phyloP scores from a whole-genome alignment of 352 stramenopile genomes.

The Phytophthora tentaculata region DNA sequence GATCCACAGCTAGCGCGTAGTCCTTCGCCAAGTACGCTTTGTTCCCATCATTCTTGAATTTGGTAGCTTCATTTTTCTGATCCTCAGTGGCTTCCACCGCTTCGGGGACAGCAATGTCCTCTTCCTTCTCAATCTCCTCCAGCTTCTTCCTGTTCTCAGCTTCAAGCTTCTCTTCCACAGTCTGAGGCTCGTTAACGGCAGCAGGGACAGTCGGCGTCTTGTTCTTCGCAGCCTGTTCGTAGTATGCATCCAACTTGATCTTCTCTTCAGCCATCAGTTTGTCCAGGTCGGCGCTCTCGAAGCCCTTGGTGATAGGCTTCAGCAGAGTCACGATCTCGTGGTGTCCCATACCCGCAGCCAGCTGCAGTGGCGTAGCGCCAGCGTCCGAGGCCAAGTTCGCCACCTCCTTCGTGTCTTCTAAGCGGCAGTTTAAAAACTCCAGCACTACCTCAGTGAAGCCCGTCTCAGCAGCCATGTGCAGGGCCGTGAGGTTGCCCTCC shows the following conservation, averaged over 20 bases:
- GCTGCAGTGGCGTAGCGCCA: slow-evolving; percentile 71
- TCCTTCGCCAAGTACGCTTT: slow-evolving; percentile 74
- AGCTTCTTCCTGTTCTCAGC: slow-evolving; percentile 52
- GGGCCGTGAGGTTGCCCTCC: slow-evolving; percentile 64
- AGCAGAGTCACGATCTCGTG: slow-evolving; percentile 67
- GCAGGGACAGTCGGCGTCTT: slow-evolving; percentile 16
- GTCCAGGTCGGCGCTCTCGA: slow-evolving; percentile 58
- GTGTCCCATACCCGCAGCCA: slow-evolving; percentile 78
- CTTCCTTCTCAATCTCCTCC: slow-evolving; percentile 46
- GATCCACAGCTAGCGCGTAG: slow-evolving; percentile 50
- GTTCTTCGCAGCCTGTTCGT: slow-evolving; percentile 52
- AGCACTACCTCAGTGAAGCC: slow-evolving; percentile 67
- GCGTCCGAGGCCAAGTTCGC: slow-evolving; percentile 69
- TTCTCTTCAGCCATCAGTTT: slow-evolving; percentile 71
- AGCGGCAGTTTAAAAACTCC: slow-evolving; percentile 56
- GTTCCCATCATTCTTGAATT: slow-evolving; percentile 77
- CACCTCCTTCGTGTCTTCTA: slow-evolving; percentile 50
- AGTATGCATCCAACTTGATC: slow-evolving; percentile 63
- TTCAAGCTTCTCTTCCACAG: slow-evolving; percentile 44
- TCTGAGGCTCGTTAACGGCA: slow-evolving; percentile 23
- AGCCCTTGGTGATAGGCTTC: slow-evolving; percentile 67
- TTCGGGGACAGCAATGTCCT: slow-evolving; percentile 56
- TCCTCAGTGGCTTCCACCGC: slow-evolving; percentile 46
- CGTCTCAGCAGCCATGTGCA: slow-evolving; percentile 82
- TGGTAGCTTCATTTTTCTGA: slow-evolving; percentile 44